Evolutionary conservation across 169 alveolate species (phyloP).

Genomic region (Miamiensis avidus): DNA sequence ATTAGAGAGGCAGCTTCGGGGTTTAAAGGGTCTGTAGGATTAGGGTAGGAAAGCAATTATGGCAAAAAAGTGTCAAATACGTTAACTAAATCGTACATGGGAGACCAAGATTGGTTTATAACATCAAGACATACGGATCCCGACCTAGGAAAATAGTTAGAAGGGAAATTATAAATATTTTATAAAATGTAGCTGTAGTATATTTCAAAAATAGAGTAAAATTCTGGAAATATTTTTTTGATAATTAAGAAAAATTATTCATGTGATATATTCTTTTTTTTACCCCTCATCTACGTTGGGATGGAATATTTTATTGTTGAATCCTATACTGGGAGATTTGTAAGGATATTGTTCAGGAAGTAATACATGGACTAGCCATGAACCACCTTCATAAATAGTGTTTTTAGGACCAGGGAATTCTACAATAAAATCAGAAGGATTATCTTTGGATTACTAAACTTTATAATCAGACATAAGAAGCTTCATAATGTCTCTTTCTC

Average conservation of each 20-base stretch:
- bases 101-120: conserved; percentile 98
- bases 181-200: too few species aligned
- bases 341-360: conserved; percentile 98
- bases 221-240: too few species aligned
- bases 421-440: conserved; percentile 61
- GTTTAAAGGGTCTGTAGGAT: conserved; percentile 96
- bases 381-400: conserved; percentile 80
- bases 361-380: conserved; percentile 84
- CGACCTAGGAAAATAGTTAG: conserved; percentile 65
- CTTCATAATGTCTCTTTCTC: conserved; percentile 77
- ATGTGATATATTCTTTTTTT: background rate
- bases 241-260: too few species aligned
- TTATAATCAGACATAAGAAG: conserved; percentile 71
- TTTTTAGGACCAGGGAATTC: conserved; percentile 79
- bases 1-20: conserved; percentile 96
- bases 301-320: conserved; percentile 91
- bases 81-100: conserved; percentile 94
- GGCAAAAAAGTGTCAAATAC: conserved; percentile 96
- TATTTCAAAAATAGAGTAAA: too few species aligned
- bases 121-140: conserved; percentile 98
- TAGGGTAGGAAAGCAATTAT: conserved; percentile 95
- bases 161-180: background rate
- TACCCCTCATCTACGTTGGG: conserved; percentile 96
- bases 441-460: conserved; percentile 47
- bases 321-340: conserved; percentile 97